These are phyloP conservation scores for Dictyostelium intermedium DNA, from an alignment of 78 protist species.

Conservation along the genomic window DNA sequence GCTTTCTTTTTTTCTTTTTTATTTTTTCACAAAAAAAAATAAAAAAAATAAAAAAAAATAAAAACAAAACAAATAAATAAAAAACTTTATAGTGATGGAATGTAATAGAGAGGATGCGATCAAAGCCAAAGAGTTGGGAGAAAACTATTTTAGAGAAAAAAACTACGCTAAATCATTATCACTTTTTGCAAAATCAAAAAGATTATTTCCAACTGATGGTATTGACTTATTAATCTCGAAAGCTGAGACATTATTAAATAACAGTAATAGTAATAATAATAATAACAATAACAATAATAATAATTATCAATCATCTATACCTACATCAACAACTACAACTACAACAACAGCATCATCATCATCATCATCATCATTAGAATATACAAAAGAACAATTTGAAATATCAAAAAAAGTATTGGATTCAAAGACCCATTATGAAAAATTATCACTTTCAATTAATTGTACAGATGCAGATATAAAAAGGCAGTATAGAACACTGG, in stretches of 20 bases:
- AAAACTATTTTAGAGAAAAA: not conserved
- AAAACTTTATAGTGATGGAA: constrained; percentile 19
- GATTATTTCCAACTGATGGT: not conserved
- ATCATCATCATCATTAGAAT: not conserved
- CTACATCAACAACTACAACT: not conserved
- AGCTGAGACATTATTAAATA: not conserved
- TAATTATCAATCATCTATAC: not conserved
- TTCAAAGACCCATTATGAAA: constrained; percentile 8
- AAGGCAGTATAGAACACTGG: not conserved
- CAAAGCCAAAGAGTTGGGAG: not conserved
- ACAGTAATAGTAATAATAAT: not conserved
- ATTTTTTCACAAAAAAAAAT: not conserved
- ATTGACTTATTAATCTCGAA: not conserved
- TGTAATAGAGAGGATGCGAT: constrained; percentile 37
- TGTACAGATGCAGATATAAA: constrained; percentile 1
- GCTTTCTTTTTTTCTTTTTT: not conserved
- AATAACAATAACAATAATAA: not conserved
- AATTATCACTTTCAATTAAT: not conserved
- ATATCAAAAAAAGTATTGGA: not conserved
- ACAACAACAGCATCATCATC: not conserved
- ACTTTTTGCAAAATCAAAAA: not conserved
- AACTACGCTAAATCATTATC: not conserved
- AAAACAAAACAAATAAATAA: not conserved
- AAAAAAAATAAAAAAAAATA: not conserved
- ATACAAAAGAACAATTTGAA: constrained; percentile 21